Conservation (phyloP, 2,329 filamentous ascomycete species). For the Aspergillus ustus region DNA sequence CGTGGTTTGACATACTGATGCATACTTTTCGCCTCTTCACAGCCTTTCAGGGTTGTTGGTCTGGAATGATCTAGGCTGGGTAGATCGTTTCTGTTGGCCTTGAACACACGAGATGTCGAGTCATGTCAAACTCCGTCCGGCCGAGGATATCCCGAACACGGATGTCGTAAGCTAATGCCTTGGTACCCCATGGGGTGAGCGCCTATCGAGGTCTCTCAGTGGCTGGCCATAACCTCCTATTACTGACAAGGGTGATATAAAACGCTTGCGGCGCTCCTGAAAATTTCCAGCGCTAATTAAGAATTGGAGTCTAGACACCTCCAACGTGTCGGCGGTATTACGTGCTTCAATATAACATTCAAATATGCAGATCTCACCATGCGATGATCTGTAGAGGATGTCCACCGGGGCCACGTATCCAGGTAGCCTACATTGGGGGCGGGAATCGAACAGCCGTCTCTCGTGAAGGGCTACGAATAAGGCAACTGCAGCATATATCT, state of each 20-base stretch:
- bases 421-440: not conserved
- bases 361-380: not conserved
- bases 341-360: not conserved
- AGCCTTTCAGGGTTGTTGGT: not conserved
- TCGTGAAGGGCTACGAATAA: not conserved
- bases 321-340: not conserved
- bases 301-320: not conserved
- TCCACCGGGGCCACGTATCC: not conserved
- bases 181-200: constrained; percentile 4
- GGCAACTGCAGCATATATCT: not conserved
- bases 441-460: not conserved
- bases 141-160: not conserved
- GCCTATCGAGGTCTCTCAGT: not conserved
- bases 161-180: not conserved
- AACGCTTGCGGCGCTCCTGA: not conserved
- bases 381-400: not conserved
- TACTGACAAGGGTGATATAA: not conserved
- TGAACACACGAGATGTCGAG: not conserved
- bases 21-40: not conserved
- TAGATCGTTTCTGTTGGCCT: not conserved
- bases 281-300: not conserved
- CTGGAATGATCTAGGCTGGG: constrained; percentile 2
- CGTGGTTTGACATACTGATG: not conserved
- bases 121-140: not conserved
- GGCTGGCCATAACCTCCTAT: not conserved